These are phyloP conservation scores for Ailanthus altissimus DNA, from an alignment of 345 rosid genomes.

Conservation along the genomic window DNA sequence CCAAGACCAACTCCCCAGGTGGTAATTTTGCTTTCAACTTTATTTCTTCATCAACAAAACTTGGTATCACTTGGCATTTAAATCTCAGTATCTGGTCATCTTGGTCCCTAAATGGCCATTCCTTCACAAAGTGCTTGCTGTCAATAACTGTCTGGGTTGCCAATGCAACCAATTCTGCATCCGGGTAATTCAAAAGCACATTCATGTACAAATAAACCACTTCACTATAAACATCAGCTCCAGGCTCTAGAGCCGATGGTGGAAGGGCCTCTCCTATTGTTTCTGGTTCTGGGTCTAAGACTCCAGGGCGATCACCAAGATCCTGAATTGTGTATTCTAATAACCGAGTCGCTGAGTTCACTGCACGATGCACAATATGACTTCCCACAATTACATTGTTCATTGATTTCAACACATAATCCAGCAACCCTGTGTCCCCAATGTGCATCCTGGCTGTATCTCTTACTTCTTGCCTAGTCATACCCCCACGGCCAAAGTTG, in stretches of 20 bases:
- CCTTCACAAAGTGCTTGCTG: constrained; percentile 76
- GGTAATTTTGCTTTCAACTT: constrained; percentile 31
- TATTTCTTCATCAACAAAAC: constrained; percentile 30
- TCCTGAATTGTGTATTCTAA: constrained; percentile 76
- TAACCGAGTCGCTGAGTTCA: constrained; percentile 59
- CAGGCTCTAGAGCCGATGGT: constrained; percentile 34
- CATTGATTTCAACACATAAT: constrained; percentile 81
- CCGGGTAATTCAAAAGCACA: constrained; percentile 61
- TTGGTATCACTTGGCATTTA: constrained; percentile 55
- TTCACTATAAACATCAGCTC: constrained; percentile 58
- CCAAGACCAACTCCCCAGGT: constrained; percentile 59
- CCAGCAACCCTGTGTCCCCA: constrained; percentile 88
- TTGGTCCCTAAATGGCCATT: constrained; percentile 62
- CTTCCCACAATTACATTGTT: constrained; percentile 68
- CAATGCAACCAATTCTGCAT: constrained; percentile 42
- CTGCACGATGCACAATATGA: constrained; percentile 53
- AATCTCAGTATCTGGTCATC: constrained; percentile 47
- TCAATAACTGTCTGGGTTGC: constrained; percentile 65
- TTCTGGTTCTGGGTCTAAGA: constrained; percentile 22
- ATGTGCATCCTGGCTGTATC: constrained; percentile 89
- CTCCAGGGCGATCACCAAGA: constrained; percentile 27
- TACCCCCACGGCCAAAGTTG: constrained; percentile 52
- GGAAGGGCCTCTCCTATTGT: constrained; percentile 19
- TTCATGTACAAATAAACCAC: constrained; percentile 47
- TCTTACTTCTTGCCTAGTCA: constrained; percentile 88